phyloP scores from a whole-genome alignment of 2,329 filamentous ascomycete genomes.

The Cytospora schulzeri region DNA sequence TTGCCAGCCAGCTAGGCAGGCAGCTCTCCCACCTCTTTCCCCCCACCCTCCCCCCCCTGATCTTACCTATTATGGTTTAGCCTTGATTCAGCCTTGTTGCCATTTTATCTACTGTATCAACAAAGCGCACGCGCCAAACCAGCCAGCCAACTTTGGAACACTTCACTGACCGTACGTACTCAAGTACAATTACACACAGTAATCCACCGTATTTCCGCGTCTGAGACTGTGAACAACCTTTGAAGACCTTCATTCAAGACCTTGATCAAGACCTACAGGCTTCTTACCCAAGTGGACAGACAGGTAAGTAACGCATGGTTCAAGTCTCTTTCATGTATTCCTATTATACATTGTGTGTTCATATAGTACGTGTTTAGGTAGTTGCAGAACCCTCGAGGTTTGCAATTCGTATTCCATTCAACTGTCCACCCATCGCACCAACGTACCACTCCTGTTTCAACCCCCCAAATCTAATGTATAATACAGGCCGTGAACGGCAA shows the following conservation, averaged over 20 bases:
- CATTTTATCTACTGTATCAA: background rate
- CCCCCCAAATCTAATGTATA: background rate
- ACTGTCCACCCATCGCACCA: background rate
- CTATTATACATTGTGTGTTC: too few relatives aligned
- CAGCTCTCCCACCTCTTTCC: background rate
- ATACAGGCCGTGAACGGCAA: background rate
- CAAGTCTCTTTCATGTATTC: too few relatives aligned
- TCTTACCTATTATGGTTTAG: slow-evolving; percentile 19
- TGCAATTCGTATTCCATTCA: background rate
- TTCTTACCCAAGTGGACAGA: too few relatives aligned
- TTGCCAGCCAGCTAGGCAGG: slow-evolving; percentile 27
- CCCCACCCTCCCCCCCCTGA: background rate
- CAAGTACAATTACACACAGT: too few relatives aligned
- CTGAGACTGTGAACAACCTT: too few relatives aligned
- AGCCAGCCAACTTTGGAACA: background rate
- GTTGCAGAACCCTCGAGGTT: background rate
- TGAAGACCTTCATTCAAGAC: too few relatives aligned
- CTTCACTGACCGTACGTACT: background rate
- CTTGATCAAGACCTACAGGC: too few relatives aligned
- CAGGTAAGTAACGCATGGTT: too few relatives aligned
- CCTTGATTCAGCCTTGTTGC: background rate
- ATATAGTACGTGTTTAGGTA: background rate
- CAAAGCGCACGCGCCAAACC: slow-evolving; percentile 5
- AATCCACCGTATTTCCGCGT: too few relatives aligned
- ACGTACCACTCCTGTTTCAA: background rate